Percentiles rank a stretch among this genome's conserved stretches.
Conservation (phyloP, 2,329 filamentous ascomycete species). For the Cercospora beticola region DNA sequence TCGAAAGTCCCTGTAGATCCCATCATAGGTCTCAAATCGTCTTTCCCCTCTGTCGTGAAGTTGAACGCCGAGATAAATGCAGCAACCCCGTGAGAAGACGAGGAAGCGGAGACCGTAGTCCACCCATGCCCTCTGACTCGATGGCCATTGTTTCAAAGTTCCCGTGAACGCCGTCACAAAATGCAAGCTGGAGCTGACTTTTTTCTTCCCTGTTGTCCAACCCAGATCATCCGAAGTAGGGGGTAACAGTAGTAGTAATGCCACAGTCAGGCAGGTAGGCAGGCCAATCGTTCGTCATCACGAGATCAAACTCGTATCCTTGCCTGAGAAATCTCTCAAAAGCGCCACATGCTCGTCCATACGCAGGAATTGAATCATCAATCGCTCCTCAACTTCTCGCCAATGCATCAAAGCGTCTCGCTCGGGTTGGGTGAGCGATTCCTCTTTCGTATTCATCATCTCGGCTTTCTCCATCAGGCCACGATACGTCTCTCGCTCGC, state of each 20-base stretch:
- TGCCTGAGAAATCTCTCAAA: conserved; percentile 62
- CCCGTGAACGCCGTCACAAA: not conserved
- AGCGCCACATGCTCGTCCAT: conserved; percentile 73
- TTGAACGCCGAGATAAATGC: conserved; percentile 14
- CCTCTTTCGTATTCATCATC: conserved; percentile 79
- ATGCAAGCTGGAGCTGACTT: not conserved
- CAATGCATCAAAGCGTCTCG: conserved; percentile 66
- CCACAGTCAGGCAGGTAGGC: not conserved
- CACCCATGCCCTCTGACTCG: not conserved
- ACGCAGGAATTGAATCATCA: conserved; percentile 75
- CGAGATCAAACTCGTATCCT: conserved; percentile 29
- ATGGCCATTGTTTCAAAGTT: not conserved
- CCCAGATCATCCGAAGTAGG: not conserved
- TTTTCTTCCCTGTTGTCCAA: conserved; percentile 2
- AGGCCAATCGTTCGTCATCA: conserved; percentile 11
- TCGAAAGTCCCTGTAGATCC: not conserved
- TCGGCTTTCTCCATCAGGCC: conserved; percentile 78
- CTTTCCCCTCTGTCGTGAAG: conserved; percentile 1
- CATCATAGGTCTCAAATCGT: conserved; percentile 15
- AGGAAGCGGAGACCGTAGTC: not conserved
- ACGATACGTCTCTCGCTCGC: conserved; percentile 70
- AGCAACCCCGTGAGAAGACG: conserved; percentile 2
- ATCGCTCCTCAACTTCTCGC: conserved; percentile 63
- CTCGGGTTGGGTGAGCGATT: conserved; percentile 73
- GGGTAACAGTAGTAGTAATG: not conserved